A percentile compares a stretch with the other conserved stretches of the same genome.
These are phyloP conservation scores for Solanum megistacrolobum DNA, from an alignment of 257 asterid genomes.

Conservation along the genomic window DNA sequence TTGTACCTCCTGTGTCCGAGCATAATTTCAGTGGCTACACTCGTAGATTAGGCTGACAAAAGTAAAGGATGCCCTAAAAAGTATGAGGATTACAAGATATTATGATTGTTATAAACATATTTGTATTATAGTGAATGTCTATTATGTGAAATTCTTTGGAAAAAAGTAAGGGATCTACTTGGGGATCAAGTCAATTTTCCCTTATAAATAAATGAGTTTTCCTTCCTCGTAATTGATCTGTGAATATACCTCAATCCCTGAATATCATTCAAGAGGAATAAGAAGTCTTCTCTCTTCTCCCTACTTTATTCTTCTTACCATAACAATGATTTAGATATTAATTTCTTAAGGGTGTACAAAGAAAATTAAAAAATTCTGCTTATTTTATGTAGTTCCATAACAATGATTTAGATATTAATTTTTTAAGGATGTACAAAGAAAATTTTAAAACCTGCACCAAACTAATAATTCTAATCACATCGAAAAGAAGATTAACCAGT, in stretches of 20 bases:
- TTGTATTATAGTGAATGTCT: not conserved
- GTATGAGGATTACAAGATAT: not conserved
- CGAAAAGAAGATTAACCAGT: not conserved
- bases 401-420: not conserved
- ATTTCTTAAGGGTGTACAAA: not conserved
- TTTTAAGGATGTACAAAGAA: not conserved
- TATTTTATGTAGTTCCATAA: not conserved
- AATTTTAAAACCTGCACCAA: not conserved
- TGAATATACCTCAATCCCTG: not conserved
- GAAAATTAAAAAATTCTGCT: not conserved
- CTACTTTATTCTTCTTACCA: not conserved
- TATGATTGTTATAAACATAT: not conserved
- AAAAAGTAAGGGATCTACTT: not conserved
- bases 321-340: not conserved
- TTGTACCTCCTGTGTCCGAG: not conserved
- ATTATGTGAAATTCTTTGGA: not conserved
- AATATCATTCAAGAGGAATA: not conserved
- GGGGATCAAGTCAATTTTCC: not conserved
- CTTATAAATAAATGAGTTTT: not conserved
- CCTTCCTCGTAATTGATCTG: not conserved
- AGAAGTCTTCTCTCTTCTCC: not conserved
- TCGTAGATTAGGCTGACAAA: not conserved
- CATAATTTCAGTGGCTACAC: not conserved
- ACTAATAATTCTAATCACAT: not conserved
- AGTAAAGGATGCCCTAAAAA: not conserved